These are phyloP conservation scores for maize (Zea mays) DNA, from an alignment of 176 grass and related monocot species.

Conservation along the genomic window Zm-B73-REFERENCE-NAM-5.0 NC_050098.1:111520501-111521000, in stretches of 20 bases:
- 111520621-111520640: neutral
- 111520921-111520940: neutral
- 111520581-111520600: neutral
- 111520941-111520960: neutral
- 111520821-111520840: neutral
- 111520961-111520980: neutral
- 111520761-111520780: neutral
- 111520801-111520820: neutral
- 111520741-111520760: slow-evolving; percentile 8
- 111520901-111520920: neutral
- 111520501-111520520: slow-evolving; percentile 47
- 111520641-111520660: neutral
- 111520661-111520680: neutral
- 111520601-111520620: neutral
- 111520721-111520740: neutral
- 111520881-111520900: neutral
- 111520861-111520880: neutral
- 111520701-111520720: neutral
- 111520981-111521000: neutral
- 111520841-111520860: neutral
- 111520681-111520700: neutral
- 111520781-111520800: neutral
- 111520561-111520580: slow-evolving; percentile 19
- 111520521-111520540: slow-evolving; percentile 44
- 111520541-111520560: slow-evolving; percentile 17